These are phyloP conservation scores for Boletus reticuloceps DNA, from an alignment of 768 basidiomycete species.

Conservation along the genomic window DNA sequence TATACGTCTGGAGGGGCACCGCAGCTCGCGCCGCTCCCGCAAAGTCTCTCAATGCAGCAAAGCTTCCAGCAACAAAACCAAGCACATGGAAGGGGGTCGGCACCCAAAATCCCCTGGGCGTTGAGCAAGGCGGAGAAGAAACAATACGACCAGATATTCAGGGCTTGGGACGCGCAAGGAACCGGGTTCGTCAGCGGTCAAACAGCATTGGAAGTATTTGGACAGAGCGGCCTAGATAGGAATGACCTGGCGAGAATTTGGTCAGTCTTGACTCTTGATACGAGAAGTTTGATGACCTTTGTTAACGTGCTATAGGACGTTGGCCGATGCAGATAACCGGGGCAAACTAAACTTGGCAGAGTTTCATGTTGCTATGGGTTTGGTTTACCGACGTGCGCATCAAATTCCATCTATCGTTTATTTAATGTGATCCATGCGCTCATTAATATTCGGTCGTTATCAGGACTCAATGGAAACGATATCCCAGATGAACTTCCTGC, in stretches of 20 bases:
- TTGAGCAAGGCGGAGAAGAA: slow-evolving; percentile 90
- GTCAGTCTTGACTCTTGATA: slow-evolving; percentile 43
- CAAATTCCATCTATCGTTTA: neutral
- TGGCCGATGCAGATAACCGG: slow-evolving; percentile 90
- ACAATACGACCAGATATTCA: slow-evolving; percentile 93
- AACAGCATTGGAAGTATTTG: slow-evolving; percentile 89
- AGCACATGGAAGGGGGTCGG: slow-evolving; percentile 58
- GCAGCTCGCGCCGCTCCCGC: slow-evolving; percentile 55
- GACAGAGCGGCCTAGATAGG: slow-evolving; percentile 83
- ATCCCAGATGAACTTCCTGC: slow-evolving; percentile 84
- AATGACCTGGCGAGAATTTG: slow-evolving; percentile 93
- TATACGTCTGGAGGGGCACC: slow-evolving; percentile 60
- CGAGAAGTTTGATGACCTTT: neutral
- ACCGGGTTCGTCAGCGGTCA: slow-evolving; percentile 85
- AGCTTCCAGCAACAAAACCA: slow-evolving; percentile 88
- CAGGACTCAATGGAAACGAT: slow-evolving; percentile 89
- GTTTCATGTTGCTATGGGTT: slow-evolving; percentile 97
- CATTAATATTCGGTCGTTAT: neutral
- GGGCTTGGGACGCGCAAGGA: slow-evolving; percentile 86
- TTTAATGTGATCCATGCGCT: neutral
- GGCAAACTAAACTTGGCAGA: slow-evolving; percentile 95
- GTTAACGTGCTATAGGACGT: slow-evolving; percentile 53
- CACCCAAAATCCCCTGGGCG: slow-evolving; percentile 81
- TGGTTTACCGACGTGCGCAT: slow-evolving; percentile 90
- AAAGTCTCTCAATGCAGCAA: slow-evolving; percentile 69